A percentile compares a stretch with the other conserved stretches of the same genome.
Evolutionary conservation across 2,329 filamentous ascomycete species (phyloP).

Genomic region (Alternaria sp.): DNA sequence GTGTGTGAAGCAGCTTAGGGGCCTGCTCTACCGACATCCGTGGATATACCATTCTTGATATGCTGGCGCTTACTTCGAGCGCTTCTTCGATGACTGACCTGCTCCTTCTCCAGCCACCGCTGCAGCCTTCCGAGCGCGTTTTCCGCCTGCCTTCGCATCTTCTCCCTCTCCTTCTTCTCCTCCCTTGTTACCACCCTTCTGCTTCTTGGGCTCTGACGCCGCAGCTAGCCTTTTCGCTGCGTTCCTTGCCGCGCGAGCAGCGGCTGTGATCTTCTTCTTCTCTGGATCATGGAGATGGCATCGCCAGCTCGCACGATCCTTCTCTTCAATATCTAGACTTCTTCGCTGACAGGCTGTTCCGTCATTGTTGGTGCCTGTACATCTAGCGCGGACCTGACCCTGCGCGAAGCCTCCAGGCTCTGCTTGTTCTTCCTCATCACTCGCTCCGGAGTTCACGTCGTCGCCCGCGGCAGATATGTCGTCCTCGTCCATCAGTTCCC

Average conservation of each 20-base stretch:
- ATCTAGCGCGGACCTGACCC: background rate
- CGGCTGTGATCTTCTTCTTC: background rate
- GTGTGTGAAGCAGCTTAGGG: background rate
- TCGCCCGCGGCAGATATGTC: background rate
- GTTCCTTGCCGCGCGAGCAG: background rate
- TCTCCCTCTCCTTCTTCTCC: background rate
- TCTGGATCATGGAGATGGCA: background rate
- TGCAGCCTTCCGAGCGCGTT: background rate
- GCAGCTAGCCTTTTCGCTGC: background rate
- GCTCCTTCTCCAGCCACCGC: background rate
- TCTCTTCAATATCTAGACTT: background rate
- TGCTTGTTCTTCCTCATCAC: background rate
- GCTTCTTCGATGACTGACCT: background rate
- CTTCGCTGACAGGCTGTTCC: background rate
- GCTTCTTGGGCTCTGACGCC: background rate
- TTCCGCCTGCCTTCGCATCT: background rate
- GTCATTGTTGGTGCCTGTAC: background rate
- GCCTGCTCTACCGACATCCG: background rate
- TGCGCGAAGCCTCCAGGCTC: background rate
- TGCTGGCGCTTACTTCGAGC: background rate
- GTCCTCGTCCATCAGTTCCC: background rate
- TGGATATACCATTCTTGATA: background rate
- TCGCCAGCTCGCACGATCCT: background rate
- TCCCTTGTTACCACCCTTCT: background rate
- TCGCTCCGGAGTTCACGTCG: background rate